Base-by-base conservation (phyloP, 495 filamentous ascomycete genomes). In the Cercophora newfieldiana region DNA sequence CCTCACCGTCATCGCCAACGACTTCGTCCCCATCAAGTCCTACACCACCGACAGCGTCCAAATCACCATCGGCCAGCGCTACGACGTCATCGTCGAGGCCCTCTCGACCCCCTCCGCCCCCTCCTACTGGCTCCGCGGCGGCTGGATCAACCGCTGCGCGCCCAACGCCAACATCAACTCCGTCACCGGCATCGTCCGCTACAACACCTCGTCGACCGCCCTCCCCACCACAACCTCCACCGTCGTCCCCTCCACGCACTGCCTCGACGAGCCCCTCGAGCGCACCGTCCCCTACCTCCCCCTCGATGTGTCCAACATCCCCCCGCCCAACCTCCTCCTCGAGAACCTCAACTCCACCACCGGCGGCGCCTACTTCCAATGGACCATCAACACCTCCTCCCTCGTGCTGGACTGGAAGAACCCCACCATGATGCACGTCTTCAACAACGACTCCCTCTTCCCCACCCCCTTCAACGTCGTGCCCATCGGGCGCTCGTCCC, bases 1-100 rank as follows among this genome's bases (percentile, higher is more conserved):
- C 0, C 65, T 88, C 62, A 80, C 70, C 4, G 80, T 88, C n/a
- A 80, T 86, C 19, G 77, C 78, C 2, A 79, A 67, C 49, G 84
- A 87, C 68, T 79, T 81, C 26, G 79, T 82, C 0, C 82, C 84
- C 2, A 79, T 89, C 31, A 68, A 68, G 1, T 86, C 86, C 0
- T 88, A 83, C 55, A 67, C 66, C 5, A 77, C 78, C 21, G 69
- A 81, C 18, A 73, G 79, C 3, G 67, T 91, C 3, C 73, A 78
- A 4, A 76, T 93, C 37, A 81, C 69, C 44, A 87, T 90, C 68
- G 90, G 87, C 3, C 88, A 93, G 74, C 82, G 90, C 25, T 89
- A 73, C 64, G 85, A 91, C 67, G 74, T 92, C n/a, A 82, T 93
- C 48, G 82, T 92, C 22, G 79, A 80, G 31, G 89, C 87, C 4